Evolutionary conservation across 1,284 basidiomycete species (phyloP), one percentile per base, ranked within the genome.

Genomic region (Malassezia brasiliensis): DNA sequence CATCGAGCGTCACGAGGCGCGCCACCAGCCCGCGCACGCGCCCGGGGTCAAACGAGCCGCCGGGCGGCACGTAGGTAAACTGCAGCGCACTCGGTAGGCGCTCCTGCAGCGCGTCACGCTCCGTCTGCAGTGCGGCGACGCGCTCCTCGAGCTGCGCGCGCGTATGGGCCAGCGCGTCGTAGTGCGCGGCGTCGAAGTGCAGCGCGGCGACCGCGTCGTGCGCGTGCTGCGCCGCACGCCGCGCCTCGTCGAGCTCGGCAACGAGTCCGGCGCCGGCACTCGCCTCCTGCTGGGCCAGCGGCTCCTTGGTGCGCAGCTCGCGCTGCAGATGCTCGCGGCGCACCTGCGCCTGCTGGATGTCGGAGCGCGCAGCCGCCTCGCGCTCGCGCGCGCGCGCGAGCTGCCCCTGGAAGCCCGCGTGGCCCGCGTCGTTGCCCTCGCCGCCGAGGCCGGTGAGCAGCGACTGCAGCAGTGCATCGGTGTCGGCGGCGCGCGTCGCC

Each of bases 401-500:
- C 73, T 96, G 90, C 28, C 91, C 94, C 83, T 96, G 86, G 76
- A 96, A 99, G 0, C 91, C 91, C 10, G 91, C 90, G 19, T 62
- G 52, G 9, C 89, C 86, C 8, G 62, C 66, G 28, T 75, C 74
- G 4, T 83, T 81, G 37, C 78, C 78, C 10, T 69, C 72, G 1
- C 81, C 80, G 0, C 87, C 85, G 17, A 98, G 83, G 45, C 94
- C 94, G 0, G 93, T 98, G 39, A 93, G 81, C 10, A 98, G 82
- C 0, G 88, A 90, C 75, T 96, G 93, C 0, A 98, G 81, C n/a
- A 99, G 84, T 69, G 91, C 89, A 75, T 98, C 93, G 15, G 85
- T 82, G 36, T 83, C 85, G 22, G 80, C 76, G 5, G 94, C 80
- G 25, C 84, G 82, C 3, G 80, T 78, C 48, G 84, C 80, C 36